Conservation (phyloP, 768 basidiomycete species). For the Suillus decipiens region DNA sequence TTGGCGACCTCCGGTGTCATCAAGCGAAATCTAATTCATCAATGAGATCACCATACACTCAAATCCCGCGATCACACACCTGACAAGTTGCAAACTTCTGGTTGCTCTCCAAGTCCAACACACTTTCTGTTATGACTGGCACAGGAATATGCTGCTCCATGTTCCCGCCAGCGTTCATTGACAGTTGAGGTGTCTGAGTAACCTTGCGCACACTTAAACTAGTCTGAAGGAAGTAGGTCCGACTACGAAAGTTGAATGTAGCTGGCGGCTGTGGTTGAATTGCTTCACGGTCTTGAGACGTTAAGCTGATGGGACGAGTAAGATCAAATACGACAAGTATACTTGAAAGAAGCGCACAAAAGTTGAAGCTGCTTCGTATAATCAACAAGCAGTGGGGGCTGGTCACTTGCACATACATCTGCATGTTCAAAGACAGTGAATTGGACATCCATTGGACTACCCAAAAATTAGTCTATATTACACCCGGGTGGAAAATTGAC, state of each 20-base stretch:
- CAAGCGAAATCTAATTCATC: slow-evolving; percentile 45
- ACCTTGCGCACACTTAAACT: slow-evolving; percentile 51
- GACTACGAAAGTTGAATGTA: slow-evolving; percentile 36
- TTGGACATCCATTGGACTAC: slow-evolving; percentile 60
- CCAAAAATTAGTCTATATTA: slow-evolving; percentile 11
- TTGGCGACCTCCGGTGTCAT: slow-evolving; percentile 36
- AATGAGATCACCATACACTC: background rate
- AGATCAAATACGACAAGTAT: slow-evolving; percentile 5
- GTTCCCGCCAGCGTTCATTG: slow-evolving; percentile 11
- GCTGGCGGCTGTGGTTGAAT: slow-evolving; percentile 52
- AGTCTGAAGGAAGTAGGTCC: slow-evolving; percentile 47
- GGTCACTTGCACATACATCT: slow-evolving; percentile 28
- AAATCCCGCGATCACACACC: slow-evolving; percentile 38
- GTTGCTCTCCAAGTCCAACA: slow-evolving; percentile 54
- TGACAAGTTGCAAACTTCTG: slow-evolving; percentile 53
- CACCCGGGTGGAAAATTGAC: slow-evolving; percentile 8
- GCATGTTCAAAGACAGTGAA: slow-evolving; percentile 42
- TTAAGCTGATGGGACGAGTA: slow-evolving; percentile 34
- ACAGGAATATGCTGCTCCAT: slow-evolving; percentile 10
- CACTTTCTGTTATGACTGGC: slow-evolving; percentile 45
- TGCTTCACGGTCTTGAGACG: slow-evolving; percentile 22
- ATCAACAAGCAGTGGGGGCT: slow-evolving; percentile 42
- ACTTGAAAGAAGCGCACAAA: slow-evolving; percentile 40
- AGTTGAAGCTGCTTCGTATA: slow-evolving; percentile 42
- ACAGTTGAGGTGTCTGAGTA: slow-evolving; percentile 24